These are phyloP conservation scores for Ensete glaucum DNA, from an alignment of 176 grass and related monocot species.

Conservation along the genomic window DNA sequence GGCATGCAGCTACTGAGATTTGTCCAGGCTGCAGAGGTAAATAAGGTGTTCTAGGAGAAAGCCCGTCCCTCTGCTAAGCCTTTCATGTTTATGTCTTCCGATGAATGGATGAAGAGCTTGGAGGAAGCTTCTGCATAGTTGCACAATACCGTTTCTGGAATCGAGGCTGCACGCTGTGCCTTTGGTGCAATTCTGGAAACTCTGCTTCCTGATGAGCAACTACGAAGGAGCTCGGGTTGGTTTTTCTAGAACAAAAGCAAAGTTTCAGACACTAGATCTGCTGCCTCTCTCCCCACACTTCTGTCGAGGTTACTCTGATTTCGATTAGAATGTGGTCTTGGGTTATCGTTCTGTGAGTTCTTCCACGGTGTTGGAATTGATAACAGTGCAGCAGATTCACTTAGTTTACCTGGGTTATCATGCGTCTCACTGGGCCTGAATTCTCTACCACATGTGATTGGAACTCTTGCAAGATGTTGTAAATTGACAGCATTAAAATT, in stretches of 20 bases:
- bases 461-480: too few relatives aligned
- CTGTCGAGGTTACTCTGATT: slow-evolving; percentile 9
- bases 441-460: too few relatives aligned
- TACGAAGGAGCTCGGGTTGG: slow-evolving; percentile 71
- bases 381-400: too few relatives aligned
- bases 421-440: too few relatives aligned
- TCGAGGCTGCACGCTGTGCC: slow-evolving; percentile 60
- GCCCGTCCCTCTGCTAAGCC: slow-evolving; percentile 24
- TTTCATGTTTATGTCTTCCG: slow-evolving; percentile 55
- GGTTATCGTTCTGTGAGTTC: too few relatives aligned
- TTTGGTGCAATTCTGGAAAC: slow-evolving; percentile 84
- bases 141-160: slow-evolving; percentile 65
- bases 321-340: not conserved
- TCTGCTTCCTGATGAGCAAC: slow-evolving; percentile 72
- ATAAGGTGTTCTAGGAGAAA: slow-evolving; percentile 13
- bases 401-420: too few relatives aligned
- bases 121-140: slow-evolving; percentile 69
- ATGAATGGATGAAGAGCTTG: slow-evolving; percentile 55
- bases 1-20: slow-evolving; percentile 76
- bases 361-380: too few relatives aligned
- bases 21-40: slow-evolving; percentile 47
- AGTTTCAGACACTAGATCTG: not conserved
- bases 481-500: too few relatives aligned
- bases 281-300: not conserved
- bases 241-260: slow-evolving; percentile 17